Conservation (phyloP, 768 basidiomycete genomes). For the Mycena galericulata region DNA sequence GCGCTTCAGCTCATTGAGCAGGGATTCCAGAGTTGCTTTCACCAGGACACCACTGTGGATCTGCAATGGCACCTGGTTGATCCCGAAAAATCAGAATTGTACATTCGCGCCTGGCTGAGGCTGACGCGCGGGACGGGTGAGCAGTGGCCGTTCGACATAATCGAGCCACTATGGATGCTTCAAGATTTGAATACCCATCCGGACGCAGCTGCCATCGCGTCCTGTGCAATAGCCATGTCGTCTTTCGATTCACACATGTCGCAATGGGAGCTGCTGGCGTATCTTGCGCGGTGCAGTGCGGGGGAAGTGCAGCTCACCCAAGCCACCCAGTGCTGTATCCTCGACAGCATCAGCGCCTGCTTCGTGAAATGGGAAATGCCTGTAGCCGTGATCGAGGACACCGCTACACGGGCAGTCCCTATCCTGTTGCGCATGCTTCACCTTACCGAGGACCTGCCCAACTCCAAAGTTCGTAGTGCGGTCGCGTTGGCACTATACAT, state of each 20-base stretch:
- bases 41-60: conserved; percentile 51
- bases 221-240: conserved; percentile 51
- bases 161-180: conserved; percentile 49
- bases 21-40: conserved; percentile 52
- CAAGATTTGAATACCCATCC: conserved; percentile 43
- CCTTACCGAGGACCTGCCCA: conserved; percentile 42
- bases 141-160: conserved; percentile 51
- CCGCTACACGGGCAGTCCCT: conserved; percentile 48
- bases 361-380: conserved; percentile 53
- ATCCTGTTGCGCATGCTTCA: conserved; percentile 50
- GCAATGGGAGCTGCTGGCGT: conserved; percentile 50
- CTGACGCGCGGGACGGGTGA: conserved; percentile 50
- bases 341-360: conserved; percentile 55
- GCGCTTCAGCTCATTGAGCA: conserved; percentile 48
- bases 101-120: conserved; percentile 56
- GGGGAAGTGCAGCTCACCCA: conserved; percentile 47
- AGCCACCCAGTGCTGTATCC: conserved; percentile 50
- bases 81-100: conserved; percentile 48
- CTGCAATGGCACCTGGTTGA: conserved; percentile 52
- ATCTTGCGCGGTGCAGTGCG: conserved; percentile 46
- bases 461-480: conserved; percentile 45
- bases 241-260: conserved; percentile 48
- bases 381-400: conserved; percentile 49
- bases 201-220: conserved; percentile 50
- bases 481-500: conserved; percentile 48